Evolutionary conservation across 2,329 filamentous ascomycete genomes (phyloP).

Genomic region (Coniochaeta sp.): DNA sequence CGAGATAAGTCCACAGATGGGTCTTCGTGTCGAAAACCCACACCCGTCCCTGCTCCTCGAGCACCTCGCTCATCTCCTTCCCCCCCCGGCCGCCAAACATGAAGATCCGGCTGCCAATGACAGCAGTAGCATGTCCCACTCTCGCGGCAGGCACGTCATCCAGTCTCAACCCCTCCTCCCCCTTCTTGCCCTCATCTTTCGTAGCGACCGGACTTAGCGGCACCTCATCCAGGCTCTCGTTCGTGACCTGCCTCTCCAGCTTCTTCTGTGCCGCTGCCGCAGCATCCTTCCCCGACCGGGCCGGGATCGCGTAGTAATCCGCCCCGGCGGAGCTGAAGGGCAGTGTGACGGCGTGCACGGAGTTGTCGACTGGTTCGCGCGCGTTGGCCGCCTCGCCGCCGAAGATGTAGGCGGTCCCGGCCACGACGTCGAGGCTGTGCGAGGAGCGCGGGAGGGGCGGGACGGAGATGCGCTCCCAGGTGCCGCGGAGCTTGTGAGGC

Average conservation of each 20-base stretch:
- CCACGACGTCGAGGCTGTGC: constrained; percentile 58
- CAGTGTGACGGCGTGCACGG: constrained; percentile 59
- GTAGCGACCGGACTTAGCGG: constrained; percentile 21
- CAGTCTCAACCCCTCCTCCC: background rate
- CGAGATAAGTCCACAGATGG: constrained; percentile 57
- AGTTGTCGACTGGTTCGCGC: constrained; percentile 60
- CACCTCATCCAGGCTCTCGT: constrained; percentile 18
- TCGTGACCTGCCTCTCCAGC: background rate
- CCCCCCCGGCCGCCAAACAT: constrained; percentile 75
- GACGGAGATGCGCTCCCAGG: constrained; percentile 52
- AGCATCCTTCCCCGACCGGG: constrained; percentile 27
- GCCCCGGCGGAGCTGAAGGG: constrained; percentile 40
- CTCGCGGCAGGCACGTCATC: constrained; percentile 55
- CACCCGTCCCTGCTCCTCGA: constrained; percentile 67
- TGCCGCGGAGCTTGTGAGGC: constrained; percentile 36
- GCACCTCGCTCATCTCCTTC: constrained; percentile 51
- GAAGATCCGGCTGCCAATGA: constrained; percentile 65
- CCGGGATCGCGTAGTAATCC: constrained; percentile 52
- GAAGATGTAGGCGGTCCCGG: constrained; percentile 55
- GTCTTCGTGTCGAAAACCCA: constrained; percentile 67
- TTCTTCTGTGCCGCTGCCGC: constrained; percentile 5
- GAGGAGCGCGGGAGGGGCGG: constrained; percentile 61
- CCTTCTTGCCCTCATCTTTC: constrained; percentile 17
- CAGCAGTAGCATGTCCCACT: constrained; percentile 64
- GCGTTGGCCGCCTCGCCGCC: constrained; percentile 60